Percentiles rank a stretch among this genome's conserved stretches.
Evolutionary conservation across 2,329 filamentous ascomycete genomes (phyloP).

Genomic region (Endothia cerciana): DNA sequence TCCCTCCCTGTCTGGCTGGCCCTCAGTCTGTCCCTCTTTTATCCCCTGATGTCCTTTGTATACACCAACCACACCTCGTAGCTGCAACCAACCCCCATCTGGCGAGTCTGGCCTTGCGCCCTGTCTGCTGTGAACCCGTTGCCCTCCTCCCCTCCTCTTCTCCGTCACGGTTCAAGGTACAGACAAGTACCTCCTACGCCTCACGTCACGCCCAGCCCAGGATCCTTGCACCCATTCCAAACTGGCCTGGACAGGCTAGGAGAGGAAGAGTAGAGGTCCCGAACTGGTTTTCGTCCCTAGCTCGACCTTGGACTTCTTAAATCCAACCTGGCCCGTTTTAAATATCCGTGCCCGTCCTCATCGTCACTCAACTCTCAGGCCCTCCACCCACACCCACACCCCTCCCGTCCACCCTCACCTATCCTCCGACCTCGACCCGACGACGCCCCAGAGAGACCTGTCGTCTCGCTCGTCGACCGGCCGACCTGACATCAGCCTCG

Average conservation of each 20-base stretch:
- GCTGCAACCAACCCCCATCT: background rate
- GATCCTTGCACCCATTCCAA: background rate
- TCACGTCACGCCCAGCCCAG: background rate
- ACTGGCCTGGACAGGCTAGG: background rate
- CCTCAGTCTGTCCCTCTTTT: background rate
- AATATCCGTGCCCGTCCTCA: slow-evolving; percentile 17
- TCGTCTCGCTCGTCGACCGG: background rate
- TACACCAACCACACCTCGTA: background rate
- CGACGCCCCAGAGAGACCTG: background rate
- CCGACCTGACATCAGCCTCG: slow-evolving; percentile 18
- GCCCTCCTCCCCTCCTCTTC: background rate
- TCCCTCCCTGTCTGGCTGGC: slow-evolving; percentile 8
- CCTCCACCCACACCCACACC: background rate
- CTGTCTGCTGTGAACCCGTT: background rate
- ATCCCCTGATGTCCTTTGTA: background rate
- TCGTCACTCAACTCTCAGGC: background rate
- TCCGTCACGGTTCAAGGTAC: no score
- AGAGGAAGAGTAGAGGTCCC: background rate
- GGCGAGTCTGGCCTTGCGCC: background rate
- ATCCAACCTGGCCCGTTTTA: slow-evolving; percentile 16
- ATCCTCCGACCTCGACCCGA: background rate
- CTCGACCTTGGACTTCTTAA: background rate
- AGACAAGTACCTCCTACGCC: background rate
- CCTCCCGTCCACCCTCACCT: slow-evolving; percentile 3
- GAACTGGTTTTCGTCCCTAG: background rate